These are phyloP conservation scores for Puccinia horiana DNA, from an alignment of 1,284 basidiomycete genomes.

Conservation along the genomic window DNA sequence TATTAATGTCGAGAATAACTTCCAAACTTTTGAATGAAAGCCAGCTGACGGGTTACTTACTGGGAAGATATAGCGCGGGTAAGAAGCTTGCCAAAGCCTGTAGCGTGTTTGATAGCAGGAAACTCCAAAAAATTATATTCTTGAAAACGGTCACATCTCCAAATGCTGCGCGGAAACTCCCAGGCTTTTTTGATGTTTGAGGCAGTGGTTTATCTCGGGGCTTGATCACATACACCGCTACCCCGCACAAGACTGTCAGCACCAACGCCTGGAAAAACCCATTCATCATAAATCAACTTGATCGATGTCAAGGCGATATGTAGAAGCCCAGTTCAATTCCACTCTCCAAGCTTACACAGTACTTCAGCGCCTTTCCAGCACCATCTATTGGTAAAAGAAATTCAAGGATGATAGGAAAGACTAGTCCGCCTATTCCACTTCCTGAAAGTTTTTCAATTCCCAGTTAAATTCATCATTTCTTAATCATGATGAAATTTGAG, in stretches of 20 bases:
- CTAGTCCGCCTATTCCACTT: constrained; percentile 37
- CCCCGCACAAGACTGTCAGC: constrained; percentile 23
- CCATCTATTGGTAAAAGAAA: constrained; percentile 18
- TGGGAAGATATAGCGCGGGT: constrained; percentile 46
- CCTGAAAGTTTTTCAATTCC: constrained; percentile 11
- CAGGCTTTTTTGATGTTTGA: neutral
- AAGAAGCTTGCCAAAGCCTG: constrained; percentile 44
- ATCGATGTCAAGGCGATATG: neutral
- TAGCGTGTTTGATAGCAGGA: constrained; percentile 36
- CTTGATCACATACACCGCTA: constrained; percentile 22
- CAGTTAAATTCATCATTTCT: neutral
- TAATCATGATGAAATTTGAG: neutral
- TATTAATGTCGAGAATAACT: neutral
- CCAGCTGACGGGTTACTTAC: neutral
- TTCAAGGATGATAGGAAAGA: constrained; percentile 42
- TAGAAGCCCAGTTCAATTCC: neutral
- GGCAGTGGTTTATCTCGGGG: neutral
- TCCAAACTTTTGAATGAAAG: neutral
- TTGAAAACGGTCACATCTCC: constrained; percentile 39
- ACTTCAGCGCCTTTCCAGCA: constrained; percentile 21
- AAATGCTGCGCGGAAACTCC: neutral
- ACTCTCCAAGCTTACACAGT: constrained; percentile 7
- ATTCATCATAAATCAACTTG: neutral
- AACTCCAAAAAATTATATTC: constrained; percentile 30
- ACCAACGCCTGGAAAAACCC: neutral